These are phyloP conservation scores for Plantago elongata DNA, from an alignment of 257 asterid genomes.

Conservation along the genomic window DNA sequence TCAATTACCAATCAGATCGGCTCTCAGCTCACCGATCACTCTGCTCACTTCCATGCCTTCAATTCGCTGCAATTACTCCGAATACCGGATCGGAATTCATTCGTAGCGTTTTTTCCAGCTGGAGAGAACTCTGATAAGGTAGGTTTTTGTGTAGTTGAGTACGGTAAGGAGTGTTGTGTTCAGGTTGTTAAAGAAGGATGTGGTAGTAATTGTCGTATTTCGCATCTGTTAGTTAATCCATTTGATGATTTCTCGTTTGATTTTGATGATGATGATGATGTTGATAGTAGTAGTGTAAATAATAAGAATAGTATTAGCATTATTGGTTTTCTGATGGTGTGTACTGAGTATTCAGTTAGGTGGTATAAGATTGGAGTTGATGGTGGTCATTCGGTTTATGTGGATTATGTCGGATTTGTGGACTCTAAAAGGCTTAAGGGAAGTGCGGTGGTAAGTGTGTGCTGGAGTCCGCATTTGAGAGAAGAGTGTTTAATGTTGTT, in stretches of 20 bases:
- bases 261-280: conserved; percentile 1
- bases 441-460: conserved; percentile 40
- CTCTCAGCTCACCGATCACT: conserved; percentile 20
- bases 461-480: conserved; percentile 80
- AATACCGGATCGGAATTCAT: conserved; percentile 21
- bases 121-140: conserved; percentile 61
- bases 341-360: conserved; percentile 49
- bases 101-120: conserved; percentile 49
- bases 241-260: conserved; percentile 14
- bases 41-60: conserved; percentile 40
- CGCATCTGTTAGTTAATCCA: conserved; percentile 33
- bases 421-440: conserved; percentile 37
- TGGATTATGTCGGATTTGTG: conserved; percentile 49
- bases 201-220: conserved; percentile 36
- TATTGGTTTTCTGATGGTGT: conserved; percentile 62
- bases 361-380: conserved; percentile 48
- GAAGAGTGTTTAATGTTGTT: conserved; percentile 71
- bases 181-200: conserved; percentile 33
- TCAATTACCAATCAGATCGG: conserved; percentile 37
- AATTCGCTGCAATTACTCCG: conserved; percentile 56
- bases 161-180: conserved; percentile 28
- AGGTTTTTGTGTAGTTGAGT: conserved; percentile 43
- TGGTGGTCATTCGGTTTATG: conserved; percentile 16
- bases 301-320: not conserved
- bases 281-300: not conserved